Evolutionary conservation across 768 basidiomycete genomes (phyloP).

Genomic region (Lactarius vividus): DNA sequence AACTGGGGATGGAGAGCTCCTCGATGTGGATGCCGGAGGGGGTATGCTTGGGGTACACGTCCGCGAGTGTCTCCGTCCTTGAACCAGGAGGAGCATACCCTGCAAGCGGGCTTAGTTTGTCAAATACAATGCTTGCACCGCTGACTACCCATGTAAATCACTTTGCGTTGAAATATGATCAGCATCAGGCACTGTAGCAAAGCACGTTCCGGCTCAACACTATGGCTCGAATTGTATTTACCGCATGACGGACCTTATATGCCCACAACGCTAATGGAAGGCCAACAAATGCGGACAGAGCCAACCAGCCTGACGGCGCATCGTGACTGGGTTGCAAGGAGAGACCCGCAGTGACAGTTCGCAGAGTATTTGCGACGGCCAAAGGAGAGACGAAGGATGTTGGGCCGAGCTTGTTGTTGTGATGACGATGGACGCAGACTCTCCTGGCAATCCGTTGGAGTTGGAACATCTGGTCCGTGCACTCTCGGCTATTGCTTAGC

Average conservation of each 20-base stretch:
- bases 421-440: neutral
- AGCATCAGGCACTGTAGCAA: slow-evolving; percentile 44
- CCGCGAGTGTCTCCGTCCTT: slow-evolving; percentile 36
- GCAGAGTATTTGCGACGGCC: neutral
- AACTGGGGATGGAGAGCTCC: slow-evolving; percentile 33
- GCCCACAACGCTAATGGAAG: slow-evolving; percentile 26
- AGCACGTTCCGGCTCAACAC: neutral
- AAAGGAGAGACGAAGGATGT: neutral
- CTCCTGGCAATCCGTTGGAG: neutral
- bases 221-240: neutral
- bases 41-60: slow-evolving; percentile 27
- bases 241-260: slow-evolving; percentile 24
- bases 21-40: slow-evolving; percentile 32
- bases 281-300: slow-evolving; percentile 20
- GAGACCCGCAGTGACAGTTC: slow-evolving; percentile 1
- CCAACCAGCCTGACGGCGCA: slow-evolving; percentile 20
- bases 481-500: no score
- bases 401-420: neutral
- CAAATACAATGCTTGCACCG: neutral
- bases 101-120: slow-evolving; percentile 13
- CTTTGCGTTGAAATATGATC: slow-evolving; percentile 46
- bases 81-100: slow-evolving; percentile 44
- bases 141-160: slow-evolving; percentile 48
- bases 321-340: slow-evolving; percentile 21
- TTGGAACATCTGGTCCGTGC: neutral